A percentile compares a stretch with the other conserved stretches of the same genome.
Conservation (phyloP, 345 rosid genomes). For the Ceriops zippeliana region DNA sequence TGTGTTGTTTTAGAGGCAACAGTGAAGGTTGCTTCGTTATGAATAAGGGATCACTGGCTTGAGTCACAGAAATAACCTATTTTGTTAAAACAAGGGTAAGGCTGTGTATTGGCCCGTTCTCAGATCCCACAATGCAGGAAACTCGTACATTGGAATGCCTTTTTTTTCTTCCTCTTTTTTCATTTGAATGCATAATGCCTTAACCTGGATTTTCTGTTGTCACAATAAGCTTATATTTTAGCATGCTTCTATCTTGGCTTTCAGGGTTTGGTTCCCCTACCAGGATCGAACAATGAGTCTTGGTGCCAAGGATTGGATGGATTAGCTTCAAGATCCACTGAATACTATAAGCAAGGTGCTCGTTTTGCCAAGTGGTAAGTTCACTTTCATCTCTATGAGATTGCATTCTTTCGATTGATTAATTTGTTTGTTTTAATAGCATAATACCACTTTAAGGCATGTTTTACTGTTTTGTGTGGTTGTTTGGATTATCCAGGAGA, state of each 20-base stretch:
- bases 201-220: neutral
- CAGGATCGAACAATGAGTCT: conserved; percentile 94
- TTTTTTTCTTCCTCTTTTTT: neutral
- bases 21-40: too few relatives aligned
- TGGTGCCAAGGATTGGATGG: conserved; percentile 99
- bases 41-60: too few relatives aligned
- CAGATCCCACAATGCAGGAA: too few relatives aligned
- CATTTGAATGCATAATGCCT: neutral
- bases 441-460: neutral
- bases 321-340: conserved; percentile 93
- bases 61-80: too few relatives aligned
- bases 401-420: neutral
- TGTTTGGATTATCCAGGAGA: conserved; percentile 53
- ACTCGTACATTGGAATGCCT: too few relatives aligned
- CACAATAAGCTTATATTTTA: neutral
- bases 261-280: conserved; percentile 86
- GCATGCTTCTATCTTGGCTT: conserved; percentile 4
- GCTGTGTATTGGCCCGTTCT: too few relatives aligned
- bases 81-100: too few relatives aligned
- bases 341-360: conserved; percentile 99
- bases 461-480: neutral
- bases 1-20: too few relatives aligned
- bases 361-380: conserved; percentile 95
- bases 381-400: neutral
- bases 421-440: neutral